Evolutionary conservation across 352 stramenopile species (phyloP).

Genomic region (Phytopythium oedochilum): DNA sequence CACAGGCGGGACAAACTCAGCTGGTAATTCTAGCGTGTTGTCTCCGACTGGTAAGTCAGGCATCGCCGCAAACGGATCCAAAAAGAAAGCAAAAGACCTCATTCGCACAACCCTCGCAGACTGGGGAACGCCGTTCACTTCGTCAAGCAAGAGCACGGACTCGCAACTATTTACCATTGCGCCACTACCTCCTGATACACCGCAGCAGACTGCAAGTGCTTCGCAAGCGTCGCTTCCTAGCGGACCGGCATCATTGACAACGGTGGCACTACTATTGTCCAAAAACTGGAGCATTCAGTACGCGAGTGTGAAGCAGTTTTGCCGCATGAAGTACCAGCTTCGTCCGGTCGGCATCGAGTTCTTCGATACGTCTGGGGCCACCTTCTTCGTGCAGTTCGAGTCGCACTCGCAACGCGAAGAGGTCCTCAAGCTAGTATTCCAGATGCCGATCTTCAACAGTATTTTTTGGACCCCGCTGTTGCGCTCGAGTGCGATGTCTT

Average conservation of each 20-base stretch:
- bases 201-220: not conserved
- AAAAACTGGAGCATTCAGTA: slow-evolving; percentile 66
- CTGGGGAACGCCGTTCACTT: slow-evolving; percentile 37
- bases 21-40: slow-evolving; percentile 4
- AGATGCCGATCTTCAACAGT: slow-evolving; percentile 80
- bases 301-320: slow-evolving; percentile 64
- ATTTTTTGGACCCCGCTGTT: slow-evolving; percentile 76
- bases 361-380: slow-evolving; percentile 62
- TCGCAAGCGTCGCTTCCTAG: not conserved
- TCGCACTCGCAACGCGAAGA: slow-evolving; percentile 47
- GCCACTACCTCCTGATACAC: slow-evolving; percentile 10
- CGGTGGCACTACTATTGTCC: not conserved
- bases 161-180: slow-evolving; percentile 46
- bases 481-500: slow-evolving; percentile 46
- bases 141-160: slow-evolving; percentile 18
- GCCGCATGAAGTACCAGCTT: slow-evolving; percentile 76
- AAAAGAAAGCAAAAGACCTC: slow-evolving; percentile 47
- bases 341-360: slow-evolving; percentile 73
- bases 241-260: not conserved
- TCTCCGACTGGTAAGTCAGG: slow-evolving; percentile 7
- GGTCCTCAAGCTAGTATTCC: slow-evolving; percentile 62
- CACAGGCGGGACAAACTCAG: not conserved
- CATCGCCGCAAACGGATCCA: slow-evolving; percentile 9
- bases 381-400: slow-evolving; percentile 75
- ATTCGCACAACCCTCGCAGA: slow-evolving; percentile 51